These are phyloP conservation scores for Leishmania tropica DNA, from an alignment of 208 protist genomes.

Conservation along the genomic window DNA sequence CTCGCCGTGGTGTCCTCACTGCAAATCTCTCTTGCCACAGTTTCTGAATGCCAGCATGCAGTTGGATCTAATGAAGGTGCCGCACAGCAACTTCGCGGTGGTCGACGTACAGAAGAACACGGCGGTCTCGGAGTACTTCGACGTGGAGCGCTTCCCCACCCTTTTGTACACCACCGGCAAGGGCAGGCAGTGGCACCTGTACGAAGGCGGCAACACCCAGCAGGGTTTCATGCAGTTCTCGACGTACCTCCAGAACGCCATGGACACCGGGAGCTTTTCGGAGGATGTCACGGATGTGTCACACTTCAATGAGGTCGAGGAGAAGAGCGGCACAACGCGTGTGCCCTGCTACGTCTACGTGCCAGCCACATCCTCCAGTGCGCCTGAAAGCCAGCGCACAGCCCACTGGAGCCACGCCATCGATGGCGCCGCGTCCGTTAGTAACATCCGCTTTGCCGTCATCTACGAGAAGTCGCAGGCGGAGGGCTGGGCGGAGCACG, in stretches of 20 bases:
- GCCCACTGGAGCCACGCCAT: conserved; percentile 60
- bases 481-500: conserved; percentile 34
- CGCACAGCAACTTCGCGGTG: conserved; percentile 45
- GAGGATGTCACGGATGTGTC: conserved; percentile 54
- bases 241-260: conserved; percentile 47
- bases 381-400: conserved; percentile 27
- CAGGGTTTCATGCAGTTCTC: conserved; percentile 69
- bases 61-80: conserved; percentile 30
- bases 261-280: conserved; percentile 57
- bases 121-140: conserved; percentile 55
- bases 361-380: conserved; percentile 31
- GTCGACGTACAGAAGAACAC: conserved; percentile 56
- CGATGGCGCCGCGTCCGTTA: conserved; percentile 61
- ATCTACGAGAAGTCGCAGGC: conserved; percentile 56
- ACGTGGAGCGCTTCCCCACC: conserved; percentile 62
- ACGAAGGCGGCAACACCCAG: conserved; percentile 54
- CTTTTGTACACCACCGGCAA: conserved; percentile 84
- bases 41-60: conserved; percentile 70
- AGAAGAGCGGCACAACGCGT: conserved; percentile 27
- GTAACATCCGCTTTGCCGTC: conserved; percentile 74
- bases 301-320: conserved; percentile 47
- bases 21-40: conserved; percentile 67
- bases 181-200: conserved; percentile 47
- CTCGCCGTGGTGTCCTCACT: conserved; percentile 85
- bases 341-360: conserved; percentile 82